These are phyloP conservation scores for Fusarium sp. DNA, from an alignment of 2,329 filamentous ascomycete species.

Conservation along the genomic window DNA sequence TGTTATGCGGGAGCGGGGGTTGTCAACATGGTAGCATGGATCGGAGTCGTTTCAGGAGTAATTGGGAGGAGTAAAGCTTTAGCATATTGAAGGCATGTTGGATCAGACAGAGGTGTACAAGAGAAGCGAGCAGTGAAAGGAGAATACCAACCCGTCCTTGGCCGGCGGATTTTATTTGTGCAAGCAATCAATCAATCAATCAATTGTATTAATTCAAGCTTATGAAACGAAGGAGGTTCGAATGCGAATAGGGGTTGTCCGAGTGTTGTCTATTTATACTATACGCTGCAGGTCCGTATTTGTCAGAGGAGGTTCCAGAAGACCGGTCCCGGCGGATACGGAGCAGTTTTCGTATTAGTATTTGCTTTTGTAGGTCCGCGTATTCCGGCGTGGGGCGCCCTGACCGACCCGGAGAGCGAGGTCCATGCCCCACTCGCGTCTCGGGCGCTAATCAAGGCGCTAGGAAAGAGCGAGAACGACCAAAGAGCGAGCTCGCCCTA, in stretches of 20 bases:
- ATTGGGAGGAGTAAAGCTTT: background rate
- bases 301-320: constrained; percentile 19
- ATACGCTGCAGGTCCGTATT: background rate
- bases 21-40: constrained; percentile 32
- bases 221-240: background rate
- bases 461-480: background rate
- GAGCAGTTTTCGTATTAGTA: constrained; percentile 2
- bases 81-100: background rate
- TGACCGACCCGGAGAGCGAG: background rate
- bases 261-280: background rate
- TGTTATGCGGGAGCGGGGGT: constrained; percentile 48
- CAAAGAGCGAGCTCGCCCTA: background rate
- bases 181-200: background rate
- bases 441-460: constrained; percentile 13
- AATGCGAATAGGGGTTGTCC: background rate
- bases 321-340: background rate
- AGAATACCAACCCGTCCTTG: constrained; percentile 7
- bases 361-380: constrained; percentile 8
- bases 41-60: background rate
- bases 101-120: background rate
- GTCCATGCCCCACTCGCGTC: background rate
- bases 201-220: background rate
- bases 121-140: constrained; percentile 10
- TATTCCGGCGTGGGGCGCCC: constrained; percentile 14
- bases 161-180: constrained; percentile 1